Percentiles rank a stretch among this genome's conserved stretches.
Conservation (phyloP, 2,329 filamentous ascomycete species). For the Sarocladium strictum region DNA sequence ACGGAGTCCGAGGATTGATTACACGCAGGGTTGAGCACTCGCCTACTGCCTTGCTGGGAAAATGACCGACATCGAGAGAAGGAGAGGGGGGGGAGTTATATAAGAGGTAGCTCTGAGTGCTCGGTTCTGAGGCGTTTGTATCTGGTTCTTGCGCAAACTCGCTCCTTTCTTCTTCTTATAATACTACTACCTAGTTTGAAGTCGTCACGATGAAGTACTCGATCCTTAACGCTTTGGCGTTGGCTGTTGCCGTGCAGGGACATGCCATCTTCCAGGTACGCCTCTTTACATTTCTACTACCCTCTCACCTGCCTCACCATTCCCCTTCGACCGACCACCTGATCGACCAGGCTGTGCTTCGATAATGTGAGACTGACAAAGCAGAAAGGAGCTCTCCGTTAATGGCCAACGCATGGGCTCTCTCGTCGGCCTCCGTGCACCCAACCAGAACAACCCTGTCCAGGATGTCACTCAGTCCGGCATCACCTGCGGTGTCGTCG, state of each 20-base stretch:
- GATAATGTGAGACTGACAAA: too few species aligned
- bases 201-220: slow-evolving; percentile 5
- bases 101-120: background rate
- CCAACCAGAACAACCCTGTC: slow-evolving; percentile 45
- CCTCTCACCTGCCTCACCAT: background rate
- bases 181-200: background rate
- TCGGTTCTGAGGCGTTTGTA: background rate
- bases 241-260: background rate
- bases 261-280: slow-evolving; percentile 8
- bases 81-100: background rate
- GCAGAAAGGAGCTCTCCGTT: slow-evolving; percentile 30
- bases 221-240: background rate
- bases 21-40: background rate
- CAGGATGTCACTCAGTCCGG: slow-evolving; percentile 38
- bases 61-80: too few species aligned
- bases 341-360: too few species aligned
- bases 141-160: slow-evolving; percentile 1
- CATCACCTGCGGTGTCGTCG: slow-evolving; percentile 41
- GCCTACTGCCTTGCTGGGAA: background rate
- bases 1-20: slow-evolving; percentile 1
- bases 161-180: background rate
- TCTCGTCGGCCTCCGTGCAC: slow-evolving; percentile 42
- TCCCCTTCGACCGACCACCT: background rate
- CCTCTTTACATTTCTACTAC: background rate
- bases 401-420: slow-evolving; percentile 43